A percentile compares a stretch with the other conserved stretches of the same genome.
These are phyloP conservation scores for Wickerhamiella bombiphila DNA, from an alignment of 805 yeast genomes.

Conservation along the genomic window DNA sequence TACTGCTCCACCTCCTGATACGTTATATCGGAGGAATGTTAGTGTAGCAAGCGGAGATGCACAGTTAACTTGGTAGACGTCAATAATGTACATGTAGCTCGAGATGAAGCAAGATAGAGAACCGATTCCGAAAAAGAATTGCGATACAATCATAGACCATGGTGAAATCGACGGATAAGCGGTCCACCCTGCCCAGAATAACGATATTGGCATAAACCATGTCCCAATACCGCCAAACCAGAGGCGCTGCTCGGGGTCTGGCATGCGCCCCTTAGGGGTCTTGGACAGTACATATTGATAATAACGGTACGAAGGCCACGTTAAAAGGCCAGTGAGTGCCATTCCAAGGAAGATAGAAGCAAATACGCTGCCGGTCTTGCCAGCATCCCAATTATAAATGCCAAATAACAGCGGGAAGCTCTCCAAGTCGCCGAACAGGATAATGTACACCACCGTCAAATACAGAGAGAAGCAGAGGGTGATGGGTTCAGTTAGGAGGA, in stretches of 20 bases:
- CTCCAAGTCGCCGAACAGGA: conserved; percentile 52
- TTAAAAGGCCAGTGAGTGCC: neutral
- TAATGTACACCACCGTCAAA: conserved; percentile 64
- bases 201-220: conserved; percentile 9
- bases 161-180: conserved; percentile 10
- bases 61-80: conserved; percentile 9
- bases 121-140: conserved; percentile 9
- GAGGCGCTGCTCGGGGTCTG: conserved; percentile 9
- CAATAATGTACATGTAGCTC: conserved; percentile 10
- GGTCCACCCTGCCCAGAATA: conserved; percentile 14
- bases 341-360: conserved; percentile 8
- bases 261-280: neutral
- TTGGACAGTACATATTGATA: neutral
- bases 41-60: conserved; percentile 12
- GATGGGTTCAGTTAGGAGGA: conserved; percentile 40
- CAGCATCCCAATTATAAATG: conserved; percentile 8
- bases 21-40: conserved; percentile 8
- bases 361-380: conserved; percentile 10
- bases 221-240: conserved; percentile 4
- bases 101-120: conserved; percentile 9
- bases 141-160: conserved; percentile 9
- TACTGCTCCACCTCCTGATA: conserved; percentile 10
- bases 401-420: conserved; percentile 30
- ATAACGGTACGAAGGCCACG: conserved; percentile 3
- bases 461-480: conserved; percentile 45